Conservation (phyloP, 805 yeast species). For the Metschnikowia bowlesiae region DNA sequence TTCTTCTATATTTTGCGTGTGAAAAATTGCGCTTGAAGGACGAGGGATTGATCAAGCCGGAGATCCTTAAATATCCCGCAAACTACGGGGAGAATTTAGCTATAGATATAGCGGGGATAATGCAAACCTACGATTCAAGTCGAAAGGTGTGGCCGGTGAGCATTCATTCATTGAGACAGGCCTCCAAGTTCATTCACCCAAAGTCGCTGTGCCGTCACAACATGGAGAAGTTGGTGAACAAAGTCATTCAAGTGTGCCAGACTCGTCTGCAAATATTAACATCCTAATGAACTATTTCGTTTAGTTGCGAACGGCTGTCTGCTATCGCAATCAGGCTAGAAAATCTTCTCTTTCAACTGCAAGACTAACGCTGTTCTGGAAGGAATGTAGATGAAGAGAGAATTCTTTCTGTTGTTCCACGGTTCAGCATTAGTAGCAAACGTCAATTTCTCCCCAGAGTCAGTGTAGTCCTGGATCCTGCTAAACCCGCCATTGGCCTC, state of each 20-base stretch:
- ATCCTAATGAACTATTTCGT: neutral
- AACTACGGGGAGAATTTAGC: constrained; percentile 26
- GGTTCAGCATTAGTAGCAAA: constrained; percentile 67
- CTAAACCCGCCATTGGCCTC: constrained; percentile 75
- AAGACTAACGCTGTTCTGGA: constrained; percentile 50
- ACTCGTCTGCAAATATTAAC: constrained; percentile 13
- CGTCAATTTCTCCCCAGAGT: constrained; percentile 35
- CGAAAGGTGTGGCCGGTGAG: constrained; percentile 32
- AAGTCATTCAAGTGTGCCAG: constrained; percentile 13
- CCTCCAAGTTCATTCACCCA: constrained; percentile 8
- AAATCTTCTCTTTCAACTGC: constrained; percentile 28
- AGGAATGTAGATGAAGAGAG: constrained; percentile 78
- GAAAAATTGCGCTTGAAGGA: constrained; percentile 8
- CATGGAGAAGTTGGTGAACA: constrained; percentile 11
- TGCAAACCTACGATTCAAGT: constrained; percentile 34
- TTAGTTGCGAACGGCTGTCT: neutral
- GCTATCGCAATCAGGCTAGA: neutral
- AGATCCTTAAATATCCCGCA: constrained; percentile 22
- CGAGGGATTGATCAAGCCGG: constrained; percentile 18
- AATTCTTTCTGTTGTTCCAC: constrained; percentile 81
- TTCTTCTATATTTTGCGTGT: constrained; percentile 26
- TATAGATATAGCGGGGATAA: constrained; percentile 35
- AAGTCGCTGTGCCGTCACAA: constrained; percentile 11
- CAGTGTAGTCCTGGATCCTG: constrained; percentile 44
- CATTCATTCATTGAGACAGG: constrained; percentile 31